Conservation (phyloP, 345 rosid genomes). For the Eucalyptus polybractea region DNA sequence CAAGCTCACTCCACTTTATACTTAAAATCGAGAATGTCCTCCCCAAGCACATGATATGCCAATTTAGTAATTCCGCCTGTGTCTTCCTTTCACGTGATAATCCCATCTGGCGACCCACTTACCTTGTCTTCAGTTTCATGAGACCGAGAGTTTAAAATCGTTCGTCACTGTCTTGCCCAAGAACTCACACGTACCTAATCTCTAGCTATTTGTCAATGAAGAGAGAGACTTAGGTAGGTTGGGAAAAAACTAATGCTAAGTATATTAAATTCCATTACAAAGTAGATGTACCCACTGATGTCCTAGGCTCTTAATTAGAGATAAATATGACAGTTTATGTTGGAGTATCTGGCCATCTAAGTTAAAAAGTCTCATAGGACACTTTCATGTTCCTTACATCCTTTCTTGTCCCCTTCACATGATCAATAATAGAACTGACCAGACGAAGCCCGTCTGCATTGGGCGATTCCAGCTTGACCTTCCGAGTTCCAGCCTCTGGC, state of each 20-base stretch:
- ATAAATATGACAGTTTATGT: neutral
- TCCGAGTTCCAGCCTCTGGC: neutral
- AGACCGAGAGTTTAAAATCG: neutral
- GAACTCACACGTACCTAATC: neutral
- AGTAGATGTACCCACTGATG: neutral
- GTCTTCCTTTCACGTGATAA: neutral
- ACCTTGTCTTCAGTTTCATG: neutral
- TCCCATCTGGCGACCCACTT: neutral
- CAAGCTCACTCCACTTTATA: neutral
- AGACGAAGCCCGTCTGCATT: neutral
- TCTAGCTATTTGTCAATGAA: neutral
- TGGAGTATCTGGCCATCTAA: neutral
- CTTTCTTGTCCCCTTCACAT: conserved; percentile 7
- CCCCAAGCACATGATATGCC: neutral
- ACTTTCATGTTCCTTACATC: neutral
- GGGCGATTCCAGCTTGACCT: neutral
- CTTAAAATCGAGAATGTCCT: neutral
- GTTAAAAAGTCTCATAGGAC: neutral
- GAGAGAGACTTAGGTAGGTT: neutral
- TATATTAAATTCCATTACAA: neutral
- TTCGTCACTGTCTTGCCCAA: neutral
- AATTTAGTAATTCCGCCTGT: neutral
- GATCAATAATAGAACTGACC: neutral
- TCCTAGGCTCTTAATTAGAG: neutral
- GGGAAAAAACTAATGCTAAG: neutral